Percentiles rank a stretch among this genome's conserved stretches.
These are phyloP conservation scores for Trypanosoma cruzi DNA, from an alignment of 208 protist genomes.

Conservation along the genomic window DNA sequence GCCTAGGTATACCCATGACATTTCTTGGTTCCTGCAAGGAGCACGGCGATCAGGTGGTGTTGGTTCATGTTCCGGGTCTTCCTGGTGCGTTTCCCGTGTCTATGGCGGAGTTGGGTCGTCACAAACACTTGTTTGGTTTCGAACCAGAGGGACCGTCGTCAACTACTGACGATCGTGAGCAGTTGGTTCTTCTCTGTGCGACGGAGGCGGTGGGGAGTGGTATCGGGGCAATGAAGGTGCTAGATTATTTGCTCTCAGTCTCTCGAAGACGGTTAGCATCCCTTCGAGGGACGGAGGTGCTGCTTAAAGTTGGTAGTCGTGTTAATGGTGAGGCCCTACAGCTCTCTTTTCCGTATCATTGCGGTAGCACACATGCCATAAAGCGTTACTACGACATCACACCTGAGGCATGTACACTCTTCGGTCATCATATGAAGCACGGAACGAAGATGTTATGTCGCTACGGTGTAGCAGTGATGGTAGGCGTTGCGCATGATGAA, in stretches of 20 bases:
- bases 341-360: constrained; percentile 85
- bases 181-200: constrained; percentile 54
- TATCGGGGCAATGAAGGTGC: constrained; percentile 16
- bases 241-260: constrained; percentile 55
- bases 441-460: constrained; percentile 76
- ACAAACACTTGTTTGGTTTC: constrained; percentile 36
- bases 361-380: constrained; percentile 59
- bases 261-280: constrained; percentile 58
- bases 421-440: constrained; percentile 43
- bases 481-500: constrained; percentile 49
- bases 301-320: constrained; percentile 44
- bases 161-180: constrained; percentile 8
- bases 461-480: constrained; percentile 70
- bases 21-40: constrained; percentile 36
- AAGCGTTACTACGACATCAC: constrained; percentile 79
- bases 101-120: constrained; percentile 31
- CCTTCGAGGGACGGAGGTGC: constrained; percentile 39
- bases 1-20: constrained; percentile 32
- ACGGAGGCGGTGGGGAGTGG: constrained; percentile 50
- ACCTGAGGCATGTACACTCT: constrained; percentile 38
- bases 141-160: neutral
- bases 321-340: constrained; percentile 52
- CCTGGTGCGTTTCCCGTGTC: constrained; percentile 67
- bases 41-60: constrained; percentile 32
- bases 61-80: constrained; percentile 74